Percentiles rank a stretch among this genome's conserved stretches.
These are phyloP conservation scores for Trametes sanguinea DNA, from an alignment of 768 basidiomycete genomes.

Conservation along the genomic window DNA sequence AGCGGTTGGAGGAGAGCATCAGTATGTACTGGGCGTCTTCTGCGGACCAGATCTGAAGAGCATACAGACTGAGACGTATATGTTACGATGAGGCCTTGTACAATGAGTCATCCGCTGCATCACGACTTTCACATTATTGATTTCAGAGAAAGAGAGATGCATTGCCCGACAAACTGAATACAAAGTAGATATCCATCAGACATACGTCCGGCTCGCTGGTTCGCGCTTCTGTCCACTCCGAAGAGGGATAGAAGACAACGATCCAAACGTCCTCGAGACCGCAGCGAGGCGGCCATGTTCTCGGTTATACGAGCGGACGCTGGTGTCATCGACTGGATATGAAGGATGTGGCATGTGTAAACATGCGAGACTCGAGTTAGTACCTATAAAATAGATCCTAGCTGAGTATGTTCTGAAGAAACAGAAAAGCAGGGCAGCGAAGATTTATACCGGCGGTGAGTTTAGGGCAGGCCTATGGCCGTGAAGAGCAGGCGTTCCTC, in stretches of 20 bases:
- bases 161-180: background rate
- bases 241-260: conserved; percentile 6
- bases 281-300: conserved; percentile 48
- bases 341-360: conserved; percentile 72
- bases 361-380: conserved; percentile 78
- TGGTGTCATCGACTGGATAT: conserved; percentile 68
- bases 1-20: background rate
- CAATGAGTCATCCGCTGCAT: background rate
- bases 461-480: conserved; percentile 14
- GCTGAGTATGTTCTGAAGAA: conserved; percentile 73
- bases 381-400: conserved; percentile 80
- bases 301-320: conserved; percentile 67
- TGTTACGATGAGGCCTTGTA: background rate
- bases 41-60: background rate
- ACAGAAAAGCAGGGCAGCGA: background rate
- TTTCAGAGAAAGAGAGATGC: background rate
- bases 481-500: background rate
- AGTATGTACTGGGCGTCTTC: background rate
- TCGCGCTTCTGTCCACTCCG: conserved; percentile 11
- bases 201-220: conserved; percentile 21
- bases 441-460: conserved; percentile 13
- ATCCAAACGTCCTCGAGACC: conserved; percentile 69
- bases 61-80: background rate
- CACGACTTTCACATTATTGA: background rate
- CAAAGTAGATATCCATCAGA: conserved; percentile 18